phyloP scores from a whole-genome alignment of 164 flowering plant species.

The Vitis labrusca region DNA sequence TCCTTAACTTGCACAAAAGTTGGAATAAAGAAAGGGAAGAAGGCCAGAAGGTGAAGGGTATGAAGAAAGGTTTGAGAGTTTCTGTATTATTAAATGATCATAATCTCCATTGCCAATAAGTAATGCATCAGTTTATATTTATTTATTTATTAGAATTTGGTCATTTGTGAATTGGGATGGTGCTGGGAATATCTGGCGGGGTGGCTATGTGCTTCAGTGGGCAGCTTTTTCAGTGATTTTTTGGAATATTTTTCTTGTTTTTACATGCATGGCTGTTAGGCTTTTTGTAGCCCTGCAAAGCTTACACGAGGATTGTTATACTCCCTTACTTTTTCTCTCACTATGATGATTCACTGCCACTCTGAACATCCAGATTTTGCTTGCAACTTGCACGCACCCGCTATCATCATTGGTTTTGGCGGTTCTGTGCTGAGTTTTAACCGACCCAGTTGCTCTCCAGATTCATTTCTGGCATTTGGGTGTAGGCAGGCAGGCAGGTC shows the following conservation, averaged over 20 bases:
- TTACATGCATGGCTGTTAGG: conserved; percentile 38
- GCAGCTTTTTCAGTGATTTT: not conserved
- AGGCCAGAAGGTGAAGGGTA: too few species aligned
- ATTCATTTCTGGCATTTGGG: too few species aligned
- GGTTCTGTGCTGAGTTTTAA: not conserved
- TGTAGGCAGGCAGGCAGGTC: too few species aligned
- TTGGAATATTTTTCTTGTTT: not conserved
- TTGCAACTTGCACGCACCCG: not conserved
- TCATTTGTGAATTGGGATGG: too few species aligned
- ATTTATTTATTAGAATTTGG: too few species aligned
- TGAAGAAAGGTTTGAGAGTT: too few species aligned
- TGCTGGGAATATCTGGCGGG: too few species aligned
- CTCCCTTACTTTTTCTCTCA: conserved; percentile 21
- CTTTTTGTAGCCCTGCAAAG: conserved; percentile 24
- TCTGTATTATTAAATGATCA: too few species aligned
- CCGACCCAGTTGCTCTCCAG: not conserved
- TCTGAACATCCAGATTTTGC: conserved; percentile 10
- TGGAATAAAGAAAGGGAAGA: too few species aligned
- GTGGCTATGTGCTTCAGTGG: not conserved
- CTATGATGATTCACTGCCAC: conserved; percentile 7
- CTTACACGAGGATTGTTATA: conserved; percentile 32
- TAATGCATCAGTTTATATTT: too few species aligned
- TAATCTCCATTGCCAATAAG: too few species aligned
- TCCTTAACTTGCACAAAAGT: too few species aligned
- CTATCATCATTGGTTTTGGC: not conserved